Evolutionary conservation across 768 basidiomycete species (phyloP).

Genomic region (Tephrocybe sp.): DNA sequence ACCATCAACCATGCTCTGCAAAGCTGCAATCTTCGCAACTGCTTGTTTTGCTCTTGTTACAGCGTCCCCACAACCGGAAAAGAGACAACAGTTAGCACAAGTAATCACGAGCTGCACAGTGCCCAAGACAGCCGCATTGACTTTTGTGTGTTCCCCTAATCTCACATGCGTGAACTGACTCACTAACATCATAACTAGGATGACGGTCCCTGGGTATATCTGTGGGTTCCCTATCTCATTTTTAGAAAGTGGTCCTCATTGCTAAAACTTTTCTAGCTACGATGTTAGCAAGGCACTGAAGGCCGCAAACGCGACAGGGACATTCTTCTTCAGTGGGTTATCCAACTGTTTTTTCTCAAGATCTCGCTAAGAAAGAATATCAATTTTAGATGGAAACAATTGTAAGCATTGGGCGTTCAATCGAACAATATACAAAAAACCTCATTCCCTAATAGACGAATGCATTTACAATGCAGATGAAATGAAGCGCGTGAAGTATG

Average conservation of each 20-base stretch:
- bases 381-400: conserved; percentile 34
- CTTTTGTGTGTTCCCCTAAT: conserved; percentile 18
- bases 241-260: neutral
- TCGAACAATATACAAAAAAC: neutral
- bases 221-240: conserved; percentile 10
- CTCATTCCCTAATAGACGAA: conserved; percentile 20
- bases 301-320: conserved; percentile 33
- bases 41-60: conserved; percentile 9
- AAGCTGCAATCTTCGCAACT: conserved; percentile 8
- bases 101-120: conserved; percentile 21
- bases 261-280: conserved; percentile 19
- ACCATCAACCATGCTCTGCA: conserved; percentile 10
- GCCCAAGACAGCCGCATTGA: conserved; percentile 23
- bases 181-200: conserved; percentile 10
- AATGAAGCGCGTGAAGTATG: conserved; percentile 32
- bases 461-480: conserved; percentile 37
- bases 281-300: conserved; percentile 33
- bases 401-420: conserved; percentile 21
- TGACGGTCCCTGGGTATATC: conserved; percentile 21
- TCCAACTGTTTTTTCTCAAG: neutral
- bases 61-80: conserved; percentile 17
- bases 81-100: conserved; percentile 17
- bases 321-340: conserved; percentile 44
- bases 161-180: neutral
- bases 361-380: neutral